A percentile compares a stretch with the other conserved stretches of the same genome.
phyloP scores from a whole-genome alignment of 129 eudicot species.

The Kitagawia praeruptora region DNA sequence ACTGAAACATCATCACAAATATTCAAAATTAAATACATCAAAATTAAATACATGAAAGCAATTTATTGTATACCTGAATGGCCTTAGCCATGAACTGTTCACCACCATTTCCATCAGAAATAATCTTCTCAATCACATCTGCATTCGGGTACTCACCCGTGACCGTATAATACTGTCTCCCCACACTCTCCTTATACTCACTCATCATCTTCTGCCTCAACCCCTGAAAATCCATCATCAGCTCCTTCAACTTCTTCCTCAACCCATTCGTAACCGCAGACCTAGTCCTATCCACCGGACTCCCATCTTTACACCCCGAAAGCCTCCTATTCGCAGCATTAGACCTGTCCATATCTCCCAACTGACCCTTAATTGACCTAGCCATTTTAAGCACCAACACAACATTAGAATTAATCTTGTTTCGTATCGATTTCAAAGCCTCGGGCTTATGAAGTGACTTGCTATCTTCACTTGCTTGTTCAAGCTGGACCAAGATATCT shows the following conservation, averaged over 20 bases:
- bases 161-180: slow-evolving; percentile 72
- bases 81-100: slow-evolving; percentile 70
- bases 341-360: slow-evolving; percentile 77
- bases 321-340: slow-evolving; percentile 53
- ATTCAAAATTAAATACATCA: not conserved
- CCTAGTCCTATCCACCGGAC: slow-evolving; percentile 68
- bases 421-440: slow-evolving; percentile 39
- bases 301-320: slow-evolving; percentile 68
- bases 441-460: slow-evolving; percentile 70
- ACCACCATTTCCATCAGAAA: slow-evolving; percentile 49
- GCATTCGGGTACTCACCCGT: slow-evolving; percentile 75
- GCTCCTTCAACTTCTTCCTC: slow-evolving; percentile 79
- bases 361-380: slow-evolving; percentile 33
- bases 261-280: slow-evolving; percentile 81
- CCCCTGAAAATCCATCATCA: slow-evolving; percentile 90
- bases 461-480: slow-evolving; percentile 43
- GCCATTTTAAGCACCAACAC: slow-evolving; percentile 57
- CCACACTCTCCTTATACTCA: slow-evolving; percentile 81
- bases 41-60: not conserved
- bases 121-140: slow-evolving; percentile 75
- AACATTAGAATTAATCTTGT: slow-evolving; percentile 48
- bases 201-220: slow-evolving; percentile 80
- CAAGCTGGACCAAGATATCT: slow-evolving; percentile 39
- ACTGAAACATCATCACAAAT: not conserved
- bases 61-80: slow-evolving; percentile 44